Evolutionary conservation across 202 grass and related monocot genomes (phyloP), one percentile per base, ranked within the genome.

Genomic region (Sporobolus alterniflorus): DNA sequence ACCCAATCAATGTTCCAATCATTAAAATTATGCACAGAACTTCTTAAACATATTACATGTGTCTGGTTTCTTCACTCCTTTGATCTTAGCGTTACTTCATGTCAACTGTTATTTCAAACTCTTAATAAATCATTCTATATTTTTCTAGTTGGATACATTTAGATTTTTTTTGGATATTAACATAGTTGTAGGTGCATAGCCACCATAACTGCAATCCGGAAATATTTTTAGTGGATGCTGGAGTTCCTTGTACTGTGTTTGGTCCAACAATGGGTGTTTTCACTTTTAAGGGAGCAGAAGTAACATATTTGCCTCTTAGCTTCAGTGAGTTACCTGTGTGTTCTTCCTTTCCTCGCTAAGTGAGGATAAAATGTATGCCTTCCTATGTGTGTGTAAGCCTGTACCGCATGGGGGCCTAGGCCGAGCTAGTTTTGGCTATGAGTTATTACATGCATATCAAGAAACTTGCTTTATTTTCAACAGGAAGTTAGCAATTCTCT

Each of bases 31-130:
- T 32, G 21, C 55, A 39, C 17, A 50, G 11, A 74, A 62, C 21
- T 28, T 69, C 71, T 65, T 84, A 15, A 26, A 39, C 36, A 39
- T 39, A n/a, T 39, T 39, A 39, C 36, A 46, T 43, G 52, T 64
- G 62, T 47, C 24, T 74, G 68, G 26, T 63, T 76, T 33, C 31
- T 65, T 46, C 33, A 67, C 11, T 75, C 47, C 65, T 63, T 15
- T 48, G 42, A 43, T 54, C n/a, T 40, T 75, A 44, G 39, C 50
- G 36, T 67, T 75, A 14, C 14, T 20, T 39, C 51, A 16, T 70
- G 16, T 62, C 29, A 84, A 59, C 39, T 77, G 41, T 41, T 74
- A 42, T 83, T 51, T 29, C 46, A 12, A 29, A 31, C 14, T 25
- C 57, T 21, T 25, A 30, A 6, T 39, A 65, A 66, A 76, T 68